These are phyloP conservation scores for Babesia caballi DNA, from an alignment of 169 alveolate genomes.

Conservation along the genomic window DNA sequence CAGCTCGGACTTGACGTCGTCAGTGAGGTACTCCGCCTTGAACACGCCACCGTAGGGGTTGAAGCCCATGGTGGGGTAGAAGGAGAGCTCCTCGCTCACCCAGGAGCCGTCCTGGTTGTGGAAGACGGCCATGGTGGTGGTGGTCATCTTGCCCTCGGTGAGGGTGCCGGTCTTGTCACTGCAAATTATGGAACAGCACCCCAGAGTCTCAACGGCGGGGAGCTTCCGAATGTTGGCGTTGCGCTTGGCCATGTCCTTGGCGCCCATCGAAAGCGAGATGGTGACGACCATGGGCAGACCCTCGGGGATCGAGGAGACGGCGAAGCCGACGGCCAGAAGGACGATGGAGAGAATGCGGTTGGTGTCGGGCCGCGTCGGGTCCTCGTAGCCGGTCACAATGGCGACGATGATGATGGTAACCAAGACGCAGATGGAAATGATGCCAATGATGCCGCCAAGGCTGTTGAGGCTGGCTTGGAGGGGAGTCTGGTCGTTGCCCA, in stretches of 20 bases:
- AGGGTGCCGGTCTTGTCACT: slow-evolving; percentile 98
- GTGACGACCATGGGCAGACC: slow-evolving; percentile 99
- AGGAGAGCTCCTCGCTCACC: slow-evolving; percentile 62
- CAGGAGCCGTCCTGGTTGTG: slow-evolving; percentile 62
- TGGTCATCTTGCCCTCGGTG: slow-evolving; percentile 94
- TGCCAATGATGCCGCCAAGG: slow-evolving; percentile 85
- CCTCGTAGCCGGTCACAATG: slow-evolving; percentile 74
- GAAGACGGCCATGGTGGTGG: slow-evolving; percentile 79
- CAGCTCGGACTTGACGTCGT: slow-evolving; percentile 45
- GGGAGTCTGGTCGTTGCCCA: slow-evolving; percentile 75
- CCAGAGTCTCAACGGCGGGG: slow-evolving; percentile 97
- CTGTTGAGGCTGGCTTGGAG: slow-evolving; percentile 80
- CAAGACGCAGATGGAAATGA: slow-evolving; percentile 70
- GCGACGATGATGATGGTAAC: slow-evolving; percentile 80
- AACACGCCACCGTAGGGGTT: slow-evolving; percentile 87
- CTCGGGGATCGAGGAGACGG: slow-evolving; percentile 94
- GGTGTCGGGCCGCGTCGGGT: slow-evolving; percentile 84
- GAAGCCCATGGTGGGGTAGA: slow-evolving; percentile 86
- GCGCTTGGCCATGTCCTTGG: slow-evolving; percentile 91
- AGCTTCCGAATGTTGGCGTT: slow-evolving; percentile 90
- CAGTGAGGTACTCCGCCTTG: slow-evolving; percentile 66
- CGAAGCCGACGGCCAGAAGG: slow-evolving; percentile 93
- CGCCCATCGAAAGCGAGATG: slow-evolving; percentile 91
- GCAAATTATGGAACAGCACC: slow-evolving; percentile 95
- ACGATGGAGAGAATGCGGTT: slow-evolving; percentile 82